Conservation (phyloP, 441 rosid species). For the Bocquillonia castaneifolia region DNA sequence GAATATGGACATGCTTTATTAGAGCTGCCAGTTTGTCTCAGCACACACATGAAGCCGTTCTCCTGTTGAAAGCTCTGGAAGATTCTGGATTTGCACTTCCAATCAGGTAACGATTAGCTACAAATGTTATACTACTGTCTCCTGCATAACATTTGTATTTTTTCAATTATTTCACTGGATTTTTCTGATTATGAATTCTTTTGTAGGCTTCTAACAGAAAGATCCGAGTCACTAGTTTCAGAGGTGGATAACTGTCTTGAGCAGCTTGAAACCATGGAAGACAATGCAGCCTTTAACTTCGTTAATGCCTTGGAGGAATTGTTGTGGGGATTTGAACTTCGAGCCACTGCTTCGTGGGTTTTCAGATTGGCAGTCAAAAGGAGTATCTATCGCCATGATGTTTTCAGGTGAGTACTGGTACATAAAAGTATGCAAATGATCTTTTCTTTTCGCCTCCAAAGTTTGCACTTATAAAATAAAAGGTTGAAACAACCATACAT, state of each 20-base stretch:
- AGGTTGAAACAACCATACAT: too few relatives aligned
- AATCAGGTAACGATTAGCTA: constrained; percentile 44
- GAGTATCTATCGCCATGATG: constrained; percentile 58
- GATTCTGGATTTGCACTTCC: constrained; percentile 84
- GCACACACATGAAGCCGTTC: constrained; percentile 48
- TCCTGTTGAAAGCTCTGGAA: constrained; percentile 59
- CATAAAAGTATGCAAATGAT: background rate
- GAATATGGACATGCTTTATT: constrained; percentile 93
- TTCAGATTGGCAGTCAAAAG: constrained; percentile 77
- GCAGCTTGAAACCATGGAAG: constrained; percentile 60
- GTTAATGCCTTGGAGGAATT: constrained; percentile 83
- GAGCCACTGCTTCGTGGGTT: constrained; percentile 92
- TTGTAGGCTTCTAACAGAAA: constrained; percentile 67
- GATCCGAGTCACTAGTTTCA: constrained; percentile 49
- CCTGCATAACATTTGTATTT: background rate
- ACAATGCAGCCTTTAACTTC: constrained; percentile 83
- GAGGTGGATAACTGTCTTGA: constrained; percentile 68
- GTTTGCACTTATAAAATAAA: too few relatives aligned
- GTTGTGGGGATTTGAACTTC: constrained; percentile 89
- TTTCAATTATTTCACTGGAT: background rate
- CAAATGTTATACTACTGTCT: background rate
- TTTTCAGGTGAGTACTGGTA: constrained; percentile 60
- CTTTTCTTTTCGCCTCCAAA: background rate
- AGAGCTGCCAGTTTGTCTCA: constrained; percentile 80
- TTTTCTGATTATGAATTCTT: constrained; percentile 20